Evolutionary conservation across 306 rosid genomes (phyloP).

Genomic region (Begonia loranthoides): DNA sequence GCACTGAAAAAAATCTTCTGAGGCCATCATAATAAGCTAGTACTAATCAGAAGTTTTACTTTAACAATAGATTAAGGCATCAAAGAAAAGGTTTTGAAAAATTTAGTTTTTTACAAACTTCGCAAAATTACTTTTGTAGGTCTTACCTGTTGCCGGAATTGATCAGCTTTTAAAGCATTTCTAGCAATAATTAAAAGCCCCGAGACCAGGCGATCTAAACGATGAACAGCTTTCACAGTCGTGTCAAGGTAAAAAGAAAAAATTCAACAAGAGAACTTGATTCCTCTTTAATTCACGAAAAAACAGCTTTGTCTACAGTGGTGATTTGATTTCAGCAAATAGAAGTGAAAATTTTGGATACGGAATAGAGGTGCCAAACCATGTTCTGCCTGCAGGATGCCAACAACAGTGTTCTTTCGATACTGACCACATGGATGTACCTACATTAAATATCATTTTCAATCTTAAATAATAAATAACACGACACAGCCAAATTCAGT

Average conservation of each 20-base stretch:
- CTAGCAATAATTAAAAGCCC: constrained; percentile 93
- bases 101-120: no score
- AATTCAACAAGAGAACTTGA: neutral
- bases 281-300: constrained; percentile 4
- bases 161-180: constrained; percentile 73
- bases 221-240: constrained; percentile 60
- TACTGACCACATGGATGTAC: constrained; percentile 99
- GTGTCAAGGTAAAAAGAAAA: constrained; percentile 39
- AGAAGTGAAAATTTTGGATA: constrained; percentile 33
- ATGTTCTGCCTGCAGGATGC: constrained; percentile 90
- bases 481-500: neutral
- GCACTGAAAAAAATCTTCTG: no score
- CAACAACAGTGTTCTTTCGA: constrained; percentile 89
- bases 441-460: constrained; percentile 32
- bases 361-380: constrained; percentile 81
- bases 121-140: neutral
- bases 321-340: neutral
- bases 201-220: constrained; percentile 88
- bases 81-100: no score
- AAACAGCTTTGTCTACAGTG: no score
- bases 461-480: constrained; percentile 4
- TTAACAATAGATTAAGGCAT: no score
- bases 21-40: no score
- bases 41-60: no score
- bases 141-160: constrained; percentile 75